Conservation (phyloP, 257 asterid genomes). For the Galeopsis tetrahit region DNA sequence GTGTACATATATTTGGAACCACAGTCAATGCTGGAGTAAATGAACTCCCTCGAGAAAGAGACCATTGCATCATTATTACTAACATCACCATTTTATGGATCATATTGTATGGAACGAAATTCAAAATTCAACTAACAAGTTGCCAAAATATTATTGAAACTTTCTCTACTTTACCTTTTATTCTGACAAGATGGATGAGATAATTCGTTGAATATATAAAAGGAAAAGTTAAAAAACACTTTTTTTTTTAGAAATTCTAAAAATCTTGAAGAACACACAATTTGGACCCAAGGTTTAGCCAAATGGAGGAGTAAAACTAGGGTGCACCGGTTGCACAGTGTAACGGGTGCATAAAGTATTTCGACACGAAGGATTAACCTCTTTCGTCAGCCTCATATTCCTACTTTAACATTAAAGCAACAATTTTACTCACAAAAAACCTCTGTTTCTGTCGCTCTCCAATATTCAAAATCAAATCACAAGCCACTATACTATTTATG, state of each 20-base stretch:
- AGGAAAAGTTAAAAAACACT: neutral
- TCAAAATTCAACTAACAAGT: no score
- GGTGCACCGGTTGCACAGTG: no score
- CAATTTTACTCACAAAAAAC: neutral
- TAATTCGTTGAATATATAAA: no score
- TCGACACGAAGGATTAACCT: neutral
- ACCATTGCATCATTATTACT: neutral
- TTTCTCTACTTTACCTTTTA: neutral
- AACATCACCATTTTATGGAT: neutral
- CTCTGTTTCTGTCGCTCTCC: neutral
- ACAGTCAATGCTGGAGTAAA: neutral
- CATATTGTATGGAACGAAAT: neutral
- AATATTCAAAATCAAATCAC: conserved; percentile 4
- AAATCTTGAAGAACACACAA: neutral
- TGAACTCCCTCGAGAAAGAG: neutral
- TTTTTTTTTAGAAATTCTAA: neutral
- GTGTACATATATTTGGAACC: neutral
- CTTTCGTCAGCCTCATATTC: neutral
- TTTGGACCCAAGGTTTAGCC: neutral
- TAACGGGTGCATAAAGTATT: no score
- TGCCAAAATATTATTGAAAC: neutral
- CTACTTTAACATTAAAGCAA: neutral
- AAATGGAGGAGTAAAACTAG: neutral
- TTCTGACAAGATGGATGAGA: neutral
- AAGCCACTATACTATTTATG: conserved; percentile 26